Evolutionary conservation across 148 eudicot genomes (phyloP), one percentile per base, ranked within the genome.

Genomic region (Amaranthus hypochondriacus): DNA sequence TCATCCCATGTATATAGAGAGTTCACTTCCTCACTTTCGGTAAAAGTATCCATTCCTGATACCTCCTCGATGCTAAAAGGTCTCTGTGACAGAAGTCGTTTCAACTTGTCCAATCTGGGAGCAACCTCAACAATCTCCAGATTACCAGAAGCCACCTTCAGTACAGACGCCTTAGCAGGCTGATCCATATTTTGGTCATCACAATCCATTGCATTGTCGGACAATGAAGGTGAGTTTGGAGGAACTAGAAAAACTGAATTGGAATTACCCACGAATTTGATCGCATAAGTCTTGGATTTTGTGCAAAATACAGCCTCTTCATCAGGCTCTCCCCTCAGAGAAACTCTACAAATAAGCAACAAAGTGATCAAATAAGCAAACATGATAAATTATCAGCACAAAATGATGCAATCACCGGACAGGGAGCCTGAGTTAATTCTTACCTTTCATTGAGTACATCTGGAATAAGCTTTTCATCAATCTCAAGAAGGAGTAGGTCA

Each of bases 231-330:
- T 48, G 77, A 83, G 62, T 78, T 82, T 54, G 83, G 96, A 61
- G 98, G 98, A 66, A 95, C 80, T 4, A 95, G 96, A 56, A 92
- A 85, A 51, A 85, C 88, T 0, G 97, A 89, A 65, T 95, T 95
- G 77, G 98, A 95, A 47, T 87, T 90, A 28, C 97, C 97, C 62
- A 95, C 98, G 81, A 86, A 95, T 66, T 95, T 95, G 65, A 95
- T 65, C 2, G 87, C 88, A 55, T 88, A 95, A 49, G 98, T 95
- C 86, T 87, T 92, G 60, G 98, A 83, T 59, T 65, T 62, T 46
- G 98, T 95, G 75, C 98, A 92, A 49, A 95, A 79, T 70, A 95
- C 98, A 63, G 90, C 96, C 71, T 95, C 98, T 80, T 95, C 98
- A 78, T 92, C 81, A 2, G 83, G 88, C 69, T 88, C 88, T 69